Conservation (phyloP, 257 asterid species). For the Oldenlandia corymbosa region DNA sequence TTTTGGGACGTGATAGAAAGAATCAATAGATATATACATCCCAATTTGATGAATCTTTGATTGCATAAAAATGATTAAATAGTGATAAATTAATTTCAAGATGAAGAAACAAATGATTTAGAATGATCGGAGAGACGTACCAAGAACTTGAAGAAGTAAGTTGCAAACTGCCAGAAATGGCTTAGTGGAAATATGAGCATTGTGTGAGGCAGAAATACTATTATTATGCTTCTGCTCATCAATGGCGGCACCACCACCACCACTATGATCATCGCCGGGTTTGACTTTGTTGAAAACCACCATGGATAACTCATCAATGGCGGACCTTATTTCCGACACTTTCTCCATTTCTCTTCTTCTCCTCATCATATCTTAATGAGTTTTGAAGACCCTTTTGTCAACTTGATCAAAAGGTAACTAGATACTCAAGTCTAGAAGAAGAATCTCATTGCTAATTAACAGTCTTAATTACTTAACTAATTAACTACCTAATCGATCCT, state of each 20-base stretch:
- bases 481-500: constrained; percentile 4
- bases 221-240: constrained; percentile 1
- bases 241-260: too few relatives aligned
- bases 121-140: constrained; percentile 31
- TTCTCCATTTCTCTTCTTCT: constrained; percentile 51
- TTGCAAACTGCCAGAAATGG: constrained; percentile 71
- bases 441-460: background rate
- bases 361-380: constrained; percentile 41
- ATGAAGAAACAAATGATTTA: too few relatives aligned
- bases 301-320: constrained; percentile 50
- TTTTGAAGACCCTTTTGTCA: background rate
- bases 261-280: too few relatives aligned
- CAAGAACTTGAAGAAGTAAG: constrained; percentile 65
- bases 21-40: too few relatives aligned
- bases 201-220: too few relatives aligned
- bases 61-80: too few relatives aligned
- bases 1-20: too few relatives aligned
- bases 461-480: too few relatives aligned
- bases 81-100: too few relatives aligned
- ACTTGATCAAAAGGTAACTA: too few relatives aligned
- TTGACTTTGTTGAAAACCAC: constrained; percentile 30
- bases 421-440: background rate
- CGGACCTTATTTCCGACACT: constrained; percentile 52
- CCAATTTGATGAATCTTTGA: background rate
- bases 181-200: constrained; percentile 40